Conservation (phyloP, 2,329 filamentous ascomycete species). For the Nothophoma quercina region DNA sequence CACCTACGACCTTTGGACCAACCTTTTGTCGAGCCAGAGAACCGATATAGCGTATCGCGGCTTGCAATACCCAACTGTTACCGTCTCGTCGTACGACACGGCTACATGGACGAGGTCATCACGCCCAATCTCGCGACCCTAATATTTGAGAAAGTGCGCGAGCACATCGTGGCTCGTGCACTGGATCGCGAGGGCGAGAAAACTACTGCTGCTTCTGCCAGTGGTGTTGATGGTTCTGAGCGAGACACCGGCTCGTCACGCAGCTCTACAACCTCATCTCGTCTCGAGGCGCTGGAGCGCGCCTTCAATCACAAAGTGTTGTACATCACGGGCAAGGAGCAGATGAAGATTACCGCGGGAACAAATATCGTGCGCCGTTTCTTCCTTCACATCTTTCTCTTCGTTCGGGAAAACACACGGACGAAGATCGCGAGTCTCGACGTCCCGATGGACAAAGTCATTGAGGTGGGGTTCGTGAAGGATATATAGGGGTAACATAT, state of each 20-base stretch:
- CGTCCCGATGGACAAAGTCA: constrained; percentile 65
- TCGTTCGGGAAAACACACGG: constrained; percentile 70
- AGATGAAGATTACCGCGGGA: constrained; percentile 50
- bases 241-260: constrained; percentile 11
- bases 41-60: constrained; percentile 58
- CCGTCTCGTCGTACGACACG: constrained; percentile 72
- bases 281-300: constrained; percentile 49
- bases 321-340: constrained; percentile 64
- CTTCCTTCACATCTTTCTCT: constrained; percentile 65
- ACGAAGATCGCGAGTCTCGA: constrained; percentile 71
- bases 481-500: constrained; percentile 68
- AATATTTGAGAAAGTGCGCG: constrained; percentile 66
- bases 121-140: constrained; percentile 65
- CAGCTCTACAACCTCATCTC: constrained; percentile 33
- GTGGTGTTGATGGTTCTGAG: constrained; percentile 1
- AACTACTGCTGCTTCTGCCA: constrained; percentile 13
- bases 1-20: constrained; percentile 71
- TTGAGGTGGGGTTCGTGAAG: constrained; percentile 75
- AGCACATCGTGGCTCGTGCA: constrained; percentile 42
- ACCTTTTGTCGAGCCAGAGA: constrained; percentile 54
- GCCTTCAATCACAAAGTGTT: constrained; percentile 59
- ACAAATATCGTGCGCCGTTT: constrained; percentile 55
- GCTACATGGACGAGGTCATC: constrained; percentile 75
- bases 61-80: constrained; percentile 68
- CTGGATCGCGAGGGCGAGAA: constrained; percentile 39